Evolutionary conservation across 768 basidiomycete genomes (phyloP).

Genomic region (Termitomyces sp.): DNA sequence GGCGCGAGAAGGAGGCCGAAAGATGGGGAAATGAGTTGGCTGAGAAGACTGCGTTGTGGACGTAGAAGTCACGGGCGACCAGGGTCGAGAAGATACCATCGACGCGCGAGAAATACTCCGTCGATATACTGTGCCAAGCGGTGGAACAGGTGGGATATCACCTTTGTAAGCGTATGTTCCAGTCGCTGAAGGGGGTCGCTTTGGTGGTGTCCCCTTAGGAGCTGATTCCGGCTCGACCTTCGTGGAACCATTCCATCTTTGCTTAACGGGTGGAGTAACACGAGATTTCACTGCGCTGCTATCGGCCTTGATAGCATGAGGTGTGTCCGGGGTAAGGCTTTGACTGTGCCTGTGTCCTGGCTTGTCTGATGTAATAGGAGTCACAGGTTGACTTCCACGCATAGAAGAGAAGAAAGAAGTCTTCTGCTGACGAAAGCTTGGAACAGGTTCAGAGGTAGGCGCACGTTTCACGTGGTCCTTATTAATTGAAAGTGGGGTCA

Average conservation of each 20-base stretch:
- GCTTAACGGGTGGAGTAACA: conserved; percentile 30
- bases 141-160: conserved; percentile 45
- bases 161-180: conserved; percentile 33
- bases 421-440: conserved; percentile 50
- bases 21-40: conserved; percentile 35
- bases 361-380: conserved; percentile 54
- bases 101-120: conserved; percentile 73
- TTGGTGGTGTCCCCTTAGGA: conserved; percentile 47
- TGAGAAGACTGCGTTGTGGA: conserved; percentile 63
- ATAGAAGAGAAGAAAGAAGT: conserved; percentile 59
- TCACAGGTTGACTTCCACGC: conserved; percentile 37
- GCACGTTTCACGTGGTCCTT: conserved; percentile 36
- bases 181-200: conserved; percentile 47
- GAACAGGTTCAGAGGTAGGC: conserved; percentile 55
- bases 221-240: conserved; percentile 57
- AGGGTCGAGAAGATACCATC: conserved; percentile 75
- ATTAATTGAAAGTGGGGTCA: conserved; percentile 47
- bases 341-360: conserved; percentile 66
- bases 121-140: conserved; percentile 46
- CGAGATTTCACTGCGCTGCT: conserved; percentile 39
- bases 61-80: conserved; percentile 72
- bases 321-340: conserved; percentile 70
- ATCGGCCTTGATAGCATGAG: conserved; percentile 39
- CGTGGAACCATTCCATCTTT: conserved; percentile 81
- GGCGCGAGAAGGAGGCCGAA: conserved; percentile 53